A percentile compares a stretch with the other conserved stretches of the same genome.
Evolutionary conservation across 225 moss, liverwort and hornwort species (phyloP).

Genomic region (Polytrichum commune): DNA sequence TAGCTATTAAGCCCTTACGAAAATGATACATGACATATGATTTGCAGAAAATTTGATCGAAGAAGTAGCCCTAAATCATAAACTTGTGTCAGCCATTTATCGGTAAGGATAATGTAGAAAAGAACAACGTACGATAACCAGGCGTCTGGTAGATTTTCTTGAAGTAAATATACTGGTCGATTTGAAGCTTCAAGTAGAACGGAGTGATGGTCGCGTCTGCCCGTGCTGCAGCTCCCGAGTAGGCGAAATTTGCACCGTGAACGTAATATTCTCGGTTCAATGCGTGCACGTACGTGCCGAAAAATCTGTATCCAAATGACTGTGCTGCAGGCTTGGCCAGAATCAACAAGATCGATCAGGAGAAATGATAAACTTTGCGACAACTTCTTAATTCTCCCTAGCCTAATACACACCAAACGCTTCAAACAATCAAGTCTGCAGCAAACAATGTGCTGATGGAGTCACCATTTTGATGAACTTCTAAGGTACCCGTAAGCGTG

Average conservation of each 20-base stretch:
- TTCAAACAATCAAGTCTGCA: too few relatives aligned
- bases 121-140: background rate
- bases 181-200: conserved; percentile 21
- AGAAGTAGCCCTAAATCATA: too few relatives aligned
- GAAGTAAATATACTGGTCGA: conserved; percentile 23
- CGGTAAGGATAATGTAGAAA: background rate
- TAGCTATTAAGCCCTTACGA: too few relatives aligned
- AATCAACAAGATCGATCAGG: background rate
- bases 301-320: conserved; percentile 26
- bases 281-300: conserved; percentile 34
- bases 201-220: conserved; percentile 16
- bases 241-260: conserved; percentile 44
- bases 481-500: too few relatives aligned
- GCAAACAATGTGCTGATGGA: background rate
- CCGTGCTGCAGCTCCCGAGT: conserved; percentile 38
- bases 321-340: conserved; percentile 21
- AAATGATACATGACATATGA: too few relatives aligned
- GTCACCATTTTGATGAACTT: too few relatives aligned
- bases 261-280: conserved; percentile 30
- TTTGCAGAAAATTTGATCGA: too few relatives aligned
- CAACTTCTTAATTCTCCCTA: too few relatives aligned
- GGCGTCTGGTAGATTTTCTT: conserved; percentile 8
- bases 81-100: too few relatives aligned
- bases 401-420: too few relatives aligned
- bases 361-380: too few relatives aligned